Base-by-base conservation (phyloP, 257 asterid species). In the Scutellaria barbata region DNA sequence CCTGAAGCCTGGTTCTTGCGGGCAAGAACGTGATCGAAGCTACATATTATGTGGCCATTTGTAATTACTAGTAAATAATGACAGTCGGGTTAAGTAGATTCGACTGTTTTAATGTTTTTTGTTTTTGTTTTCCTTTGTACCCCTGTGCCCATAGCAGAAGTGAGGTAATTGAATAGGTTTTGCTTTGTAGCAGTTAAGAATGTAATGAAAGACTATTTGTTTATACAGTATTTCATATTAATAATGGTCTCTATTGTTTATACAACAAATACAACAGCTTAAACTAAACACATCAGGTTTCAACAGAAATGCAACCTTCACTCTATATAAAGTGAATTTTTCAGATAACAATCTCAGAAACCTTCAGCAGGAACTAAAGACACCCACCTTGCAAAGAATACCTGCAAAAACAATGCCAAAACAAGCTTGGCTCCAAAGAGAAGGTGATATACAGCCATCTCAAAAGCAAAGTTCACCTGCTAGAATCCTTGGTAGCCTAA, bases 71-170 rank as follows among this genome's bases (percentile, higher is more conserved):
- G 17, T 22, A 63, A 43, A 9, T 63, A 45, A 11, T 20, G 7
- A 43, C 43, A 47, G 16, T 64, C 3, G 54, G 10, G 53, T 10
- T 43, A 25, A 8, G 13, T 10, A 9, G 48, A 10, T 43, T 43
- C 35, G 2, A 43, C 12, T 7, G 12, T 43, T 43, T 43, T 9
- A 9, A 46, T 65, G 30, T 33, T 13, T 13, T 66, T n/a, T 0
- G 13, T 10, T 41, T 10, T 18, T 5, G 9, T 9, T 62, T 62
- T 7, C 56, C 16, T 9, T 50, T 10, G 63, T 52, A 67, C 62
- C 59, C 72, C 41, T 55, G 61, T 50, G 47, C 47, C 12, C 61
- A 51, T 37, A 0, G 73, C 53, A 52, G 4, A 11, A 69, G 73
- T 18, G 63, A 53, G 52, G 63, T 67, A 30, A 30, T 30, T 20